These are phyloP conservation scores for Rhynchospora breviuscula DNA, from an alignment of 176 grass and related monocot species.

Conservation along the genomic window DNA sequence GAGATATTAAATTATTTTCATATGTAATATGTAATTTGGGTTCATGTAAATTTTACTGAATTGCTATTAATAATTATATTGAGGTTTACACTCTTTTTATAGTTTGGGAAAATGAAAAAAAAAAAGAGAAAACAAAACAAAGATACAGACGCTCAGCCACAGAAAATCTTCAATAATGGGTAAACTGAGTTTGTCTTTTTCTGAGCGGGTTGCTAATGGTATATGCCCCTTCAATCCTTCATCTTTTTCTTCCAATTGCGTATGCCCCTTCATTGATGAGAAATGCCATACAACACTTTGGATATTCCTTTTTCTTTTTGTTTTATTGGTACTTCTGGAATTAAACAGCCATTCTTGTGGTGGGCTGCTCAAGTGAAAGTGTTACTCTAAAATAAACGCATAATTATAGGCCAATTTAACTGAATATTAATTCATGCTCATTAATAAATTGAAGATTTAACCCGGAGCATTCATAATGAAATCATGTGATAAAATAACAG, in stretches of 20 bases:
- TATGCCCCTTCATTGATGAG: not conserved
- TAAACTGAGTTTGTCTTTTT: not conserved
- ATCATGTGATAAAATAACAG: not conserved
- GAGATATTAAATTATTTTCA: too few relatives aligned
- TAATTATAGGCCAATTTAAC: too few relatives aligned
- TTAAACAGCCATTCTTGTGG: too few relatives aligned
- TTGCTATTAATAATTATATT: too few relatives aligned
- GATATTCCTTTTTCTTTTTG: conserved; percentile 8
- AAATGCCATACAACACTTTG: not conserved
- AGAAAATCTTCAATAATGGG: not conserved
- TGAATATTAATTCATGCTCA: too few relatives aligned
- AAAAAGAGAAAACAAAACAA: not conserved
- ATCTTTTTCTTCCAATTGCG: not conserved
- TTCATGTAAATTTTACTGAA: too few relatives aligned
- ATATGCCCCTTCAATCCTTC: conserved; percentile 7
- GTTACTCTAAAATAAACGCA: not conserved
- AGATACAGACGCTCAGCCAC: not conserved
- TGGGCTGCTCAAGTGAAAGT: not conserved
- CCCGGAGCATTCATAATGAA: not conserved
- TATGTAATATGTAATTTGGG: too few relatives aligned
- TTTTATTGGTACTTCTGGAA: not conserved
- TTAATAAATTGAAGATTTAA: too few relatives aligned
- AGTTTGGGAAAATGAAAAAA: not conserved
- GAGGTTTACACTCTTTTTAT: not conserved
- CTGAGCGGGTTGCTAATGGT: not conserved